Base-by-base conservation (phyloP, 2,329 filamentous ascomycete species). In the Ceratocystis destructans region DNA sequence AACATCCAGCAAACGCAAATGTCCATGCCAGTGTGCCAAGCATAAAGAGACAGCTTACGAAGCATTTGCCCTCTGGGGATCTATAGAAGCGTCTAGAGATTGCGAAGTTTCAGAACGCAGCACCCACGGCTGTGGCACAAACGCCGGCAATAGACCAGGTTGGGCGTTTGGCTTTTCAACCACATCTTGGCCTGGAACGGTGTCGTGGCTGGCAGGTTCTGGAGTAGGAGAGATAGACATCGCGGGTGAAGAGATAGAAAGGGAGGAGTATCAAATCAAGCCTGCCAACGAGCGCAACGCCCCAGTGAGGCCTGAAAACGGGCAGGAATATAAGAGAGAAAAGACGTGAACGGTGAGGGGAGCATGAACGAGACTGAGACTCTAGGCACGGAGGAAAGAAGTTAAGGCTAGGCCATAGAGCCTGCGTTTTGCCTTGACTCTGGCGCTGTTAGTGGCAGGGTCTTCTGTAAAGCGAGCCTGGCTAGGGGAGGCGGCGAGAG, bases 31-130 rank as follows among this genome's bases (percentile, higher is more conserved):
- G n/a, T 41, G 37, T 41, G 37, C n/a, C 10, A 6, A 64, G 31
- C 5, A 50, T 12, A 22, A 57, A 55, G 17, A 37, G 17, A 37
- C 25, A n/a, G 61, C 65, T 64, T 50, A 67, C 65, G 50, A 64
- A 53, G 62, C 45, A 22, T 46, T 28, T 20, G 62, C 55, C 46
- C 17, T 57, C 50, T 45, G 48, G 31, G 17, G 65, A 50, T 44
- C 12, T 25, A 62, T 33, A 28, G 22, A 28, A 15, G 33, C 57
- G 17, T 6, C 25, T 25, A 33, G 41, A 44, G 22, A 41, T 15
- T 57, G 66, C n/a, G 33, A 63, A 3, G 66, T 68, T 12, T 63
- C 66, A 6, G 66, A 55, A 15, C 66, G 63, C 15, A 59, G 41
- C 5, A 61, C 50, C 5, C 41, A 48, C 3, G 59, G 37, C 25